Evolutionary conservation across 169 alveolate species (phyloP).

Genomic region (Plasmodium sp.): DNA sequence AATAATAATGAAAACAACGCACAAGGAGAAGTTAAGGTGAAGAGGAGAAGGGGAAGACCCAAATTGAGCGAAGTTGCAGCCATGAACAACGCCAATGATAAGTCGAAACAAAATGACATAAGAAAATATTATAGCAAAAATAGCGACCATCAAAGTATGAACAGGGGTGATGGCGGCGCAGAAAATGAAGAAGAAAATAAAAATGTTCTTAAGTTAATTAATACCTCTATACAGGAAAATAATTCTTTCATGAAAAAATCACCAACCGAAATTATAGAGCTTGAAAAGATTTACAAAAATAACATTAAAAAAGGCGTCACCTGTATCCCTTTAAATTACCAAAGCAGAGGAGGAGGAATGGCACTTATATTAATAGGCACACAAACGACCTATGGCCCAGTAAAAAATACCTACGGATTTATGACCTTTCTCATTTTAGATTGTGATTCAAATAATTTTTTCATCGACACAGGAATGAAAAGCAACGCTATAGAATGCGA

Average conservation of each 20-base stretch:
- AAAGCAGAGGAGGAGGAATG: conserved; percentile 76
- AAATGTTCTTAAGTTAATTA: conserved; percentile 60
- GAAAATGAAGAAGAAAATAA: conserved; percentile 36
- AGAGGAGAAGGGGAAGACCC: conserved; percentile 73
- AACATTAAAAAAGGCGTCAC: conserved; percentile 74
- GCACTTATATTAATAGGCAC: conserved; percentile 70
- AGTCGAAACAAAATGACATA: conserved; percentile 52
- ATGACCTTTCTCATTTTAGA: conserved; percentile 76
- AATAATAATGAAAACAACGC: conserved; percentile 27
- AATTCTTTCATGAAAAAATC: conserved; percentile 56
- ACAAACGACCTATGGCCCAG: conserved; percentile 71
- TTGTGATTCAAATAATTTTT: conserved; percentile 60
- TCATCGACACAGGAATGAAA: conserved; percentile 73
- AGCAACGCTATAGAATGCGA: conserved; percentile 73
- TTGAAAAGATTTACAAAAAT: conserved; percentile 69
- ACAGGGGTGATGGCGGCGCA: conserved; percentile 32
- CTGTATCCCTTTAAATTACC: conserved; percentile 76
- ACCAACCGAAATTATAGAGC: conserved; percentile 63
- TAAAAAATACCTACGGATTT: conserved; percentile 69
- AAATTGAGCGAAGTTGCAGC: conserved; percentile 55
- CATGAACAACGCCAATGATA: conserved; percentile 23
- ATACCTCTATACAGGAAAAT: conserved; percentile 42
- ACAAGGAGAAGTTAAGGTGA: conserved; percentile 66
- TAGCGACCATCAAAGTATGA: conserved; percentile 44
- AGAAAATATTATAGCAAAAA: conserved; percentile 59